A percentile compares a stretch with the other conserved stretches of the same genome.
phyloP scores from a whole-genome alignment of 148 eudicot genomes.

The Cornus suecica region DNA sequence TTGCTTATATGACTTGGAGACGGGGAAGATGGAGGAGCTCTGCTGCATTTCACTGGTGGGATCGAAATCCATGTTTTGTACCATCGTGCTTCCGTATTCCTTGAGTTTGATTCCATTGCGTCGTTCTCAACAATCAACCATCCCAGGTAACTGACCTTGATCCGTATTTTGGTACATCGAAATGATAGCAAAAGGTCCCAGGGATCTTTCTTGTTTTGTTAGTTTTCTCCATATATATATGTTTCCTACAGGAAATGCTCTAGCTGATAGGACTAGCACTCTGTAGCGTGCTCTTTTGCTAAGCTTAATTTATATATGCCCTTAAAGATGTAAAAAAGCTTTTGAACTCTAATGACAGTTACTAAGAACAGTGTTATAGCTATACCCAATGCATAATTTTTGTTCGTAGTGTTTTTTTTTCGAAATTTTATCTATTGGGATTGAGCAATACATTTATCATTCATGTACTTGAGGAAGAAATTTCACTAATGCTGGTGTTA shows the following conservation, averaged over 20 bases:
- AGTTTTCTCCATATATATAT: neutral
- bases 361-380: too few species aligned
- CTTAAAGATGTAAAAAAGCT: neutral
- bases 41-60: slow-evolving; percentile 32
- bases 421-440: too few species aligned
- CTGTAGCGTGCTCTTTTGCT: neutral
- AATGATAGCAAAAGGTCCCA: neutral
- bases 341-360: neutral
- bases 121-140: neutral
- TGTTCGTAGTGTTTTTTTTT: too few species aligned
- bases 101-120: slow-evolving; percentile 36
- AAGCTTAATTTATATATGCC: neutral
- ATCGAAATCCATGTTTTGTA: slow-evolving; percentile 22
- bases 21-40: slow-evolving; percentile 27
- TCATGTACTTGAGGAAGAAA: too few species aligned
- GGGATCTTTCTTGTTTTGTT: neutral
- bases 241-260: neutral
- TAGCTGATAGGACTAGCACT: neutral
- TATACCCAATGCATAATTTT: too few species aligned
- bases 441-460: too few species aligned
- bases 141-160: neutral
- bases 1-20: slow-evolving; percentile 24
- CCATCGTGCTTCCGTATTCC: slow-evolving; percentile 38
- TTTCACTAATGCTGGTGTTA: too few species aligned
- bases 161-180: neutral